Base-by-base conservation (phyloP, 148 eudicot species). In the Rhododendron ovatum region DNA sequence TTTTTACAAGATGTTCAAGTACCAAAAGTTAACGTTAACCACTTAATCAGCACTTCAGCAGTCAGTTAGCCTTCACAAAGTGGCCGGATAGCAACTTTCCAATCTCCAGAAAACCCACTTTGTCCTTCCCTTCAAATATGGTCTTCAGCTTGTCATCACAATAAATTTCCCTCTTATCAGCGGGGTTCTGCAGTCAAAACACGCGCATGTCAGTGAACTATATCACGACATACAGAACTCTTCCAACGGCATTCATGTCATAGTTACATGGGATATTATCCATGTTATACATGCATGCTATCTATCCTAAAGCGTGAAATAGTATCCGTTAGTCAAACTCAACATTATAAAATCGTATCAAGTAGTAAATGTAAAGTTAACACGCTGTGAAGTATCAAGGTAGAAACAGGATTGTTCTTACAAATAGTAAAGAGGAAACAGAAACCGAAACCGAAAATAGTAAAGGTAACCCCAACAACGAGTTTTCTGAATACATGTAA, bases 101-200 rank as follows among this genome's bases (percentile, higher is more conserved):
- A 43, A 87, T 84, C 77, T 87, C 89, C 33, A 80, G 77, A 57
- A 87, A 80, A 13, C 89, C 84, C 22, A 87, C 84, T 74, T 81
- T 84, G 12, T 87, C 87, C 24, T 81, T 87, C 53, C 87, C 89
- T 55, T 81, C 84, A 74, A 87, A 84, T 82, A 87, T 81, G 24
- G 89, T 81, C 87, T 87, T 87, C 86, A 87, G 82, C 89, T 87
- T 87, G 57, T 81, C 82, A 10, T 87, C 89, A 10, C 89, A 87
- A 20, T 33, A 3, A 57, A 87, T 81, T 41, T 79, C 89, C 89
- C 14, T 87, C 82, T 81, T 87, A 87, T 87, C 37, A 7, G 84
- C 26, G 0, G 87, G 89, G 67, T 82, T 74, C 89, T 87, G 87
- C 63, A 57, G 22, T 1, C 8, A 43, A 74, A 81, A 41, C 20